Base-by-base conservation (phyloP, 495 filamentous ascomycete genomes). In the Amphirosellinia nigrospora region DNA sequence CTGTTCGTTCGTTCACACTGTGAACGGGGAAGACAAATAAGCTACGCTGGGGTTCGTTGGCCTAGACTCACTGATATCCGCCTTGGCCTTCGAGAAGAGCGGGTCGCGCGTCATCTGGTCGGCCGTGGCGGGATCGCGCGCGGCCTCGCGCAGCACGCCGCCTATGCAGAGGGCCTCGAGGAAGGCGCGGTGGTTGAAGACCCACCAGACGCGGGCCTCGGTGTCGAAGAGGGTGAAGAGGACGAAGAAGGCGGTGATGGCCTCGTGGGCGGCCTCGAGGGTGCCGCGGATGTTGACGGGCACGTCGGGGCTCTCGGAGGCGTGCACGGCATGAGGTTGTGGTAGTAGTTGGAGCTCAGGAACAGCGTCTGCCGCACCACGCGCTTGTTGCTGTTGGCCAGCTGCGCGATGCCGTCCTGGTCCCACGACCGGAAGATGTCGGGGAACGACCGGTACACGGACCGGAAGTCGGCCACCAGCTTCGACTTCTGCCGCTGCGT, bases 121-220 rank as follows among this genome's bases (percentile, higher is more conserved):
- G 36, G 71, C 76, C 0, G 75, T 79, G 0, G 75, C 72, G 1
- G 73, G 72, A 66, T 81, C 81, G 28, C 73, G 72, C 64, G 76
- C 68, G 46, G 79, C 75, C 71, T 85, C 83, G 21, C 78, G 74
- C 68, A 86, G 59, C 43, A 86, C 81, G 62, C 79, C 79, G 16
- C 82, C 83, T 39, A 84, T 82, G 72, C 87, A 84, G 74, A 90
- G 78, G 28, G 89, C 89, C 77, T 92, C 90, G 53, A 91, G 79
- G 75, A 93, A 93, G 0, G 90, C 90, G 16, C 91, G 79, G 75
- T 92, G 90, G 74, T 90, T 89, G 74, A 92, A 92, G 7, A 92
- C 89, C 90, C 90, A 93, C 90, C 91, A 93, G 4, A 92, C 89
- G 56, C 86, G 82, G 11, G 89, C 89, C 77, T 93, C 90, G 39